phyloP scores from a whole-genome alignment of 164 flowering plant genomes.

The Dillenia suffruticosa region DNA sequence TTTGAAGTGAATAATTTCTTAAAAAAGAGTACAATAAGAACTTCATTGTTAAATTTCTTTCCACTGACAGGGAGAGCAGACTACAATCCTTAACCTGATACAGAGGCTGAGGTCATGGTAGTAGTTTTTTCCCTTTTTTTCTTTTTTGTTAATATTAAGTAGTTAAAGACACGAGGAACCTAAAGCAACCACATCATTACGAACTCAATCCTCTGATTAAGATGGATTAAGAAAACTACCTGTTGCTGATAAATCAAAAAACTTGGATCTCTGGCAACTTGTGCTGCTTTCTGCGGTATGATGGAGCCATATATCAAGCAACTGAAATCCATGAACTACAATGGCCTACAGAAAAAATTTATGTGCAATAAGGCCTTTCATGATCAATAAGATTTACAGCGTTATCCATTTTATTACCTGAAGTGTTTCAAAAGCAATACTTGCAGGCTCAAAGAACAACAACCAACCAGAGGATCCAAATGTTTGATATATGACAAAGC shows the following conservation, averaged over 20 bases:
- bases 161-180: no score
- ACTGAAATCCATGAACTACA: constrained; percentile 95
- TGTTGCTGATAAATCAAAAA: constrained; percentile 53
- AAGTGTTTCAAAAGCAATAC: constrained; percentile 87
- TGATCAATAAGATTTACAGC: not conserved
- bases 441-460: constrained; percentile 84
- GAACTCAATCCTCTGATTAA: not conserved
- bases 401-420: constrained; percentile 45
- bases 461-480: constrained; percentile 52
- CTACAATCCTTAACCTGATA: no score
- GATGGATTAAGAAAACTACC: constrained; percentile 33
- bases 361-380: not conserved
- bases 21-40: no score
- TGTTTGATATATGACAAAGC: constrained; percentile 44
- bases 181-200: no score
- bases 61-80: no score
- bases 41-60: no score
- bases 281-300: constrained; percentile 49
- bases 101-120: no score
- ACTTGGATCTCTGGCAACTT: constrained; percentile 44
- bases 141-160: no score
- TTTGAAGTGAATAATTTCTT: no score
- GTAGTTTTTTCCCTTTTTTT: no score
- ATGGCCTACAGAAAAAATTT: constrained; percentile 55
- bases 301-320: constrained; percentile 86